phyloP scores from a whole-genome alignment of 371 early-diverging fungal genomes.

The Fennellomyces sp. region DNA sequence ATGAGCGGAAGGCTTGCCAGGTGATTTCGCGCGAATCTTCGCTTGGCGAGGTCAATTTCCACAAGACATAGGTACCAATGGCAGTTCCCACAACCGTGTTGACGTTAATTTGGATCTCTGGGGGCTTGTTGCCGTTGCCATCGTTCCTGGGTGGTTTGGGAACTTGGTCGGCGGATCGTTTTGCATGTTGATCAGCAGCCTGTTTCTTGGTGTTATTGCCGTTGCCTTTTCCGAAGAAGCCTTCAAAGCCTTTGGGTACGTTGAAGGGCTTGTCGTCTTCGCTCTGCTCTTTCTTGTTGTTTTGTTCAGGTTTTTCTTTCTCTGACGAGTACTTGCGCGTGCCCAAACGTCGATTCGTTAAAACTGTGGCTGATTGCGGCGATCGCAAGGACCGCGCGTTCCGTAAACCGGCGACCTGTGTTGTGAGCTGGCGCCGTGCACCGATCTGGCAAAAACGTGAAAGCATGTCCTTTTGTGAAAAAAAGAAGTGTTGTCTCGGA shows the following conservation, averaged over 20 bases:
- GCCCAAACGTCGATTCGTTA: constrained; percentile 2
- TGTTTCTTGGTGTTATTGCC: background rate
- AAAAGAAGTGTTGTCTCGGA: background rate
- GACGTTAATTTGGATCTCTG: constrained; percentile 40
- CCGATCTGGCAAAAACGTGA: constrained; percentile 10
- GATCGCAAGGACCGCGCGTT: background rate
- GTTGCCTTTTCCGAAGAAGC: constrained; percentile 39
- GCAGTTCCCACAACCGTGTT: constrained; percentile 56
- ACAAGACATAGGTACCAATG: constrained; percentile 56
- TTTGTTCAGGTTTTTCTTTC: constrained; percentile 13
- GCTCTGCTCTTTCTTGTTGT: constrained; percentile 25
- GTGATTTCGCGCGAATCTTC: constrained; percentile 75
- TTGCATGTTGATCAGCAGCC: constrained; percentile 16
- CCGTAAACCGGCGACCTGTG: constrained; percentile 1
- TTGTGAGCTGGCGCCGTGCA: background rate
- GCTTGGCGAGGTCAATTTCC: constrained; percentile 48
- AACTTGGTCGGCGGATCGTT: constrained; percentile 13
- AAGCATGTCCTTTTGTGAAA: constrained; percentile 5
- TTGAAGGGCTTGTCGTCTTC: constrained; percentile 24
- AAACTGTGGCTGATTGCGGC: background rate
- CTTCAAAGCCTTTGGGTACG: constrained; percentile 44
- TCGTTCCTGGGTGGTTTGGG: constrained; percentile 8
- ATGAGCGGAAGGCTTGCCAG: constrained; percentile 90
- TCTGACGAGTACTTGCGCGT: constrained; percentile 8
- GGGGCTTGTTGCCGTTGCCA: constrained; percentile 19